Percentiles rank a stretch among this genome's conserved stretches.
These are phyloP conservation scores for Spongispora temasekensis DNA, from an alignment of 1,284 basidiomycete species.

Conservation along the genomic window DNA sequence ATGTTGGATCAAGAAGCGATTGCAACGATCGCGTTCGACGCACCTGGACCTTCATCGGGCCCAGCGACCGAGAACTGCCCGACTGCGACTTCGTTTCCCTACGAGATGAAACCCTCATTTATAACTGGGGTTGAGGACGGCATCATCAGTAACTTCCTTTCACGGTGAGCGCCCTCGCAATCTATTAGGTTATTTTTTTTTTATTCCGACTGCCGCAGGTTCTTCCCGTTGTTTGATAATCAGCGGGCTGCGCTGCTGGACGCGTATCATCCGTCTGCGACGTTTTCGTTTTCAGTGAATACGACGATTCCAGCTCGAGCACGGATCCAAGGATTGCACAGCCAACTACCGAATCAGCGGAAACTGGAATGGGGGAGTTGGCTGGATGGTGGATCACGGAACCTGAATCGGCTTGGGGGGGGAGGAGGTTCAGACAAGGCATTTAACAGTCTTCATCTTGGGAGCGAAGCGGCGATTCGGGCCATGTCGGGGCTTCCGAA, in stretches of 20 bases:
- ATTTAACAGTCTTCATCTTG: conserved; percentile 72
- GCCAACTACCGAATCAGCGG: conserved; percentile 76
- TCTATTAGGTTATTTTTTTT: neutral
- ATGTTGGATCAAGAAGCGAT: conserved; percentile 79
- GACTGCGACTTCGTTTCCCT: conserved; percentile 67
- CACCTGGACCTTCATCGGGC: conserved; percentile 48
- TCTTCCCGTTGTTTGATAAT: conserved; percentile 83
- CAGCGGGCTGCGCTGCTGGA: conserved; percentile 69
- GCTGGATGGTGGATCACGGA: conserved; percentile 68
- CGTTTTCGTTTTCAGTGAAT: conserved; percentile 87
- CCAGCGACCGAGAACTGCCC: conserved; percentile 43
- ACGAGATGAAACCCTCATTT: conserved; percentile 72
- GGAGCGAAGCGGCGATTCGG: conserved; percentile 66
- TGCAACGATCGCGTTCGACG: conserved; percentile 71
- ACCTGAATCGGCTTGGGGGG: conserved; percentile 67
- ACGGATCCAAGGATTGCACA: conserved; percentile 64
- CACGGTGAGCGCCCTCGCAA: conserved; percentile 52
- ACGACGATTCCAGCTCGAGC: conserved; percentile 77
- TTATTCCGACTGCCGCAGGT: conserved; percentile 47
- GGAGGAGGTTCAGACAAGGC: conserved; percentile 56
- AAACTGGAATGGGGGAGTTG: conserved; percentile 77
- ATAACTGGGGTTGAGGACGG: conserved; percentile 72
- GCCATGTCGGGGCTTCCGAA: conserved; percentile 67
- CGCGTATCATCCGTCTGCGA: conserved; percentile 82
- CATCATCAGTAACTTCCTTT: conserved; percentile 74